phyloP scores from a whole-genome alignment of 2,329 filamentous ascomycete species.

The Fonsecaea erecta region DNA sequence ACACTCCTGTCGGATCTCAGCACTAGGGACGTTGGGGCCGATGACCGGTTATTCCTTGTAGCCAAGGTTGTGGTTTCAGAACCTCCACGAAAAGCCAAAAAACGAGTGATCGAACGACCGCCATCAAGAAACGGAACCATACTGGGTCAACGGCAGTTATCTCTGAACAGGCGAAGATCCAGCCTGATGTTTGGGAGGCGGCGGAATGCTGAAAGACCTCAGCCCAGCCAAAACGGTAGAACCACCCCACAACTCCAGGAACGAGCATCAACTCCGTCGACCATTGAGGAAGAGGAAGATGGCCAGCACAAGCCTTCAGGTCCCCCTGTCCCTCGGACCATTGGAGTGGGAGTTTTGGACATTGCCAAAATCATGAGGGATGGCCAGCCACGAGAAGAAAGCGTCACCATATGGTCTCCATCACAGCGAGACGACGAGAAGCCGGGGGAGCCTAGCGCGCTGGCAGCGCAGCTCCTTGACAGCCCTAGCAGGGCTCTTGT shows the following conservation, averaged over 20 bases:
- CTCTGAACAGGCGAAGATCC: slow-evolving; percentile 44
- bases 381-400: slow-evolving; percentile 71
- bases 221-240: slow-evolving; percentile 41
- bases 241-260: slow-evolving; percentile 25
- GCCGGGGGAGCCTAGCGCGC: slow-evolving; percentile 34
- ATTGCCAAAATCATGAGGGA: slow-evolving; percentile 76
- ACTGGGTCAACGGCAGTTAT: slow-evolving; percentile 31
- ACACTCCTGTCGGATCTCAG: slow-evolving; percentile 88
- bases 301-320: slow-evolving; percentile 25
- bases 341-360: slow-evolving; percentile 78
- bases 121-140: slow-evolving; percentile 37
- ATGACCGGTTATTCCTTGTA: slow-evolving; percentile 74
- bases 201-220: slow-evolving; percentile 34
- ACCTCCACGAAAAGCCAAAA: slow-evolving; percentile 42
- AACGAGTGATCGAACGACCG: slow-evolving; percentile 23
- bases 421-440: slow-evolving; percentile 60
- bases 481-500: slow-evolving; percentile 76
- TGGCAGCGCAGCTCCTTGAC: slow-evolving; percentile 71
- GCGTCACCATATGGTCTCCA: slow-evolving; percentile 71
- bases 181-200: slow-evolving; percentile 49
- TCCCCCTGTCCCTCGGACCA: slow-evolving; percentile 40
- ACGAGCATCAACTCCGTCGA: slow-evolving; percentile 28
- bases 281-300: slow-evolving; percentile 32
- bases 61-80: slow-evolving; percentile 74
- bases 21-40: slow-evolving; percentile 71